Evolutionary conservation across 2,329 filamentous ascomycete species (phyloP).

Genomic region (Microdochium bolleyi): DNA sequence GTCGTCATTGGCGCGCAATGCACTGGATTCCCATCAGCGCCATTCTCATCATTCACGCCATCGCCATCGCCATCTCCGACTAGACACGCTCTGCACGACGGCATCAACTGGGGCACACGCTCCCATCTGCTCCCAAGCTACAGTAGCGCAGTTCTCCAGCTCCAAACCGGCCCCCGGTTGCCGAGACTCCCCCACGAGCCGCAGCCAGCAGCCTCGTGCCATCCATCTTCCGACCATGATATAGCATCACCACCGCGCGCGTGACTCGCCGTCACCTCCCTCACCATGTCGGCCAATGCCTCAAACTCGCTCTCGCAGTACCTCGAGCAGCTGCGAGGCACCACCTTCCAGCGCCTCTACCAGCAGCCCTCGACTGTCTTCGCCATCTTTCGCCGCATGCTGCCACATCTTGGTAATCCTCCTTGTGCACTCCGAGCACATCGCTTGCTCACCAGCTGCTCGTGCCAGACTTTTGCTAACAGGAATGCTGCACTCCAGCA

Average conservation of each 20-base stretch:
- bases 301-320: conserved; percentile 66
- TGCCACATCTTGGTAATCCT: conserved; percentile 75
- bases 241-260: background rate
- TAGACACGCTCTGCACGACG: background rate
- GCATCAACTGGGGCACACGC: background rate
- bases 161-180: too few relatives aligned
- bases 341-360: conserved; percentile 86
- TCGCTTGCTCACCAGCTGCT: background rate
- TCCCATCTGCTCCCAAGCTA: background rate
- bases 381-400: conserved; percentile 94
- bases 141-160: background rate
- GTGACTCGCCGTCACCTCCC: background rate
- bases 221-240: background rate
- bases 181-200: background rate
- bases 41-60: background rate
- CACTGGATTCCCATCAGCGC: background rate
- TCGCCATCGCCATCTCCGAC: too few relatives aligned
- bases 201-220: background rate
- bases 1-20: background rate
- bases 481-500: conserved; percentile 39
- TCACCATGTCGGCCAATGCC: conserved; percentile 18
- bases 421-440: background rate
- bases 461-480: too few relatives aligned
- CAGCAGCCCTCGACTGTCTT: conserved; percentile 92
- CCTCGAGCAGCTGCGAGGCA: conserved; percentile 83